Conservation (phyloP, 306 rosid species). For the Luffa aegyptiaca region DNA sequence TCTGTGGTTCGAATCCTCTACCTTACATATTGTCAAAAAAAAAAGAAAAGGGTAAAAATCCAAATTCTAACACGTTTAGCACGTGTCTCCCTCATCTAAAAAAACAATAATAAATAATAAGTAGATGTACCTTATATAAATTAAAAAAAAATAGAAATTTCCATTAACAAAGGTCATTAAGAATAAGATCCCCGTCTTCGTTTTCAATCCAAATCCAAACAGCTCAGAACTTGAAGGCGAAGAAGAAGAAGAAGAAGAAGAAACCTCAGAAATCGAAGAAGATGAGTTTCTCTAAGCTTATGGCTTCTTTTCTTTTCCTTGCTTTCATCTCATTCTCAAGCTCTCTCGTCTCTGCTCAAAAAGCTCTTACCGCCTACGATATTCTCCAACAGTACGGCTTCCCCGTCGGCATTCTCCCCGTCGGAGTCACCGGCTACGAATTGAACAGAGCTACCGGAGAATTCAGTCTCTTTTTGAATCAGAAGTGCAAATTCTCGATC, state of each 20-base stretch:
- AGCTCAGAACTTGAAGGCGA: neutral
- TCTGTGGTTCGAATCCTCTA: too few relatives aligned
- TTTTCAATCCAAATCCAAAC: neutral
- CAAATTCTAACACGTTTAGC: neutral
- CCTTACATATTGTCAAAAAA: too few relatives aligned
- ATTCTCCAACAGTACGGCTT: slow-evolving; percentile 36
- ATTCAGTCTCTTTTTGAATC: slow-evolving; percentile 25
- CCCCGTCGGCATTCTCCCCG: slow-evolving; percentile 58
- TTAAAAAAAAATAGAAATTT: too few relatives aligned
- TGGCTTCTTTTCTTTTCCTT: neutral
- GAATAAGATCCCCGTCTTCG: neutral
- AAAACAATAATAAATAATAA: too few relatives aligned
- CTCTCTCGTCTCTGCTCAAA: neutral
- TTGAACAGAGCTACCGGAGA: slow-evolving; percentile 30
- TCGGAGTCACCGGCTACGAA: slow-evolving; percentile 37
- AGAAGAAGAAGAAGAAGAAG: neutral
- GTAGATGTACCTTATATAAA: too few relatives aligned
- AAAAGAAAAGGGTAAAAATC: too few relatives aligned
- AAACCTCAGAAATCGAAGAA: neutral
- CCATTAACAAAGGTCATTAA: neutral
- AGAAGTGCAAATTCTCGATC: slow-evolving; percentile 25
- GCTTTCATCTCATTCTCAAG: slow-evolving; percentile 4
- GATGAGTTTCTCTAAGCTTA: neutral
- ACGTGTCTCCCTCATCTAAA: neutral
- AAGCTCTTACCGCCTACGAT: slow-evolving; percentile 34